Conservation (phyloP, 208 protist genomes). For the Trypanosoma brucei region DNA sequence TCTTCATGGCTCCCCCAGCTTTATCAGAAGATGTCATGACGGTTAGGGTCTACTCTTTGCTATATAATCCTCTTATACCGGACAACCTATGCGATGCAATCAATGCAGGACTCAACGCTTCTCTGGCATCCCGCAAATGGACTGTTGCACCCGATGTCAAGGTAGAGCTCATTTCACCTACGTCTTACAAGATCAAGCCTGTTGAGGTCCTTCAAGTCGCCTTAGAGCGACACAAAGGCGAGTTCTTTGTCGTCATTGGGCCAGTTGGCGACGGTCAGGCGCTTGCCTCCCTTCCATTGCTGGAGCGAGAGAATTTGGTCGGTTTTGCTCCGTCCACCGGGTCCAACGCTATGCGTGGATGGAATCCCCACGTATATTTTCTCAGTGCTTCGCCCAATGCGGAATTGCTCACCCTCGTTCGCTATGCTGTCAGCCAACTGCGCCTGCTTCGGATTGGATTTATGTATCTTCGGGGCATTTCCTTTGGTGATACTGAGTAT, state of each 20-base stretch:
- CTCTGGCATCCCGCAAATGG: too few relatives aligned
- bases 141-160: too few relatives aligned
- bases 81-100: too few relatives aligned
- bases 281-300: neutral
- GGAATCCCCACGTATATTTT: conserved; percentile 4
- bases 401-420: conserved; percentile 1
- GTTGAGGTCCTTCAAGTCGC: too few relatives aligned
- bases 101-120: too few relatives aligned
- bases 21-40: too few relatives aligned
- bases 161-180: too few relatives aligned
- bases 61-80: too few relatives aligned
- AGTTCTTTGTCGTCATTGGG: neutral
- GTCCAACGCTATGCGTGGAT: neutral
- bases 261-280: neutral
- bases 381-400: neutral
- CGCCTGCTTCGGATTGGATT: conserved; percentile 5
- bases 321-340: neutral
- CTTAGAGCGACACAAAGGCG: neutral
- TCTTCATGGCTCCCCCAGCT: too few relatives aligned
- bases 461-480: conserved; percentile 2
- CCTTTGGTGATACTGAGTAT: conserved; percentile 9
- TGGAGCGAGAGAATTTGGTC: conserved; percentile 4
- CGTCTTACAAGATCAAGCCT: too few relatives aligned
- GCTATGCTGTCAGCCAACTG: conserved; percentile 2
- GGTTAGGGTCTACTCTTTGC: too few relatives aligned